Percentiles rank a stretch among this genome's conserved stretches.
phyloP scores from a whole-genome alignment of 2,329 filamentous ascomycete genomes.

The Aspergillus sp. region DNA sequence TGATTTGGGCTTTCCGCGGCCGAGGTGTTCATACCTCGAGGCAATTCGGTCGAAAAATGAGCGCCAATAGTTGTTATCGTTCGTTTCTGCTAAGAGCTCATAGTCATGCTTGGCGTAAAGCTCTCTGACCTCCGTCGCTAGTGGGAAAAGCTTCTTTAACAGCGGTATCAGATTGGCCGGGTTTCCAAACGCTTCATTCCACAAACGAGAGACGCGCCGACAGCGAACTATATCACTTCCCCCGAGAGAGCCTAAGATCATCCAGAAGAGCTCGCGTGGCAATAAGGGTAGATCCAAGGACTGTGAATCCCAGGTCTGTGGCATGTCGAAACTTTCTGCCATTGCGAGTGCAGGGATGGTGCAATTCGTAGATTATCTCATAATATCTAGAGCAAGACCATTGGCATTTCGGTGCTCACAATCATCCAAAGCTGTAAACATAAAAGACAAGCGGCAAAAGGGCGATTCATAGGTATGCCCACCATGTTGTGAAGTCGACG shows the following conservation, averaged over 20 bases:
- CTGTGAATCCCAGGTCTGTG: neutral
- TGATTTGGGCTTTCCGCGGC: slow-evolving; percentile 47
- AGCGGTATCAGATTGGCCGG: slow-evolving; percentile 48
- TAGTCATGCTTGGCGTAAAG: slow-evolving; percentile 12
- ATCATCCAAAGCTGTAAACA: neutral
- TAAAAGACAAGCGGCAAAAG: neutral
- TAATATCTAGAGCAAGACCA: neutral
- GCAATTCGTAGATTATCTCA: neutral
- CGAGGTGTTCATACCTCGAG: slow-evolving; percentile 56
- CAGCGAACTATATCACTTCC: slow-evolving; percentile 53
- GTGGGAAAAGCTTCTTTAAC: slow-evolving; percentile 54
- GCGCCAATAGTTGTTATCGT: slow-evolving; percentile 16
- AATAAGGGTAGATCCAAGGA: slow-evolving; percentile 36
- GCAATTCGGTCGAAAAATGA: slow-evolving; percentile 51
- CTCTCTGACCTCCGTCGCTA: slow-evolving; percentile 54
- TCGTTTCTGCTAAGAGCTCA: neutral
- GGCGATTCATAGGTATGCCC: neutral
- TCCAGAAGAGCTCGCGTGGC: slow-evolving; percentile 60
- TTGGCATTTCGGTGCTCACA: neutral
- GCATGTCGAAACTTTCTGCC: neutral
- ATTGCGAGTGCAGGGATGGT: neutral
- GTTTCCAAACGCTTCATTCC: slow-evolving; percentile 52
- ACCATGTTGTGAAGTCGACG: neutral
- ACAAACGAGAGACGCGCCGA: slow-evolving; percentile 53
- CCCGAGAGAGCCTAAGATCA: slow-evolving; percentile 51